Conservation (phyloP, 768 basidiomycete species). For the Tylopilus sp. region DNA sequence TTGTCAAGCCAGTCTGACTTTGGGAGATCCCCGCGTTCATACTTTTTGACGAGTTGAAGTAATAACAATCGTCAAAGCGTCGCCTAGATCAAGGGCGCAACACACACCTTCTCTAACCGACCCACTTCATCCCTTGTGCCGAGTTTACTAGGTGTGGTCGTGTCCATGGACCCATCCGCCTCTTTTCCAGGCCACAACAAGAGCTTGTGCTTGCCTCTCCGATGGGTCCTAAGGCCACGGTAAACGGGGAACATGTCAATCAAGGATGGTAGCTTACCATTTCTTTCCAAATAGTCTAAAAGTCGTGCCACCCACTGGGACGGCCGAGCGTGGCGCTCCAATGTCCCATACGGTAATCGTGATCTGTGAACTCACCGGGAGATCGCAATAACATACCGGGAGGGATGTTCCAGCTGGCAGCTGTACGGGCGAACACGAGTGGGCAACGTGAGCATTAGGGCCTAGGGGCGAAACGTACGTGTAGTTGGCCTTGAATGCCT, state of each 20-base stretch:
- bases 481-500: conserved; percentile 82
- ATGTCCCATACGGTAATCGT: conserved; percentile 97
- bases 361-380: conserved; percentile 86
- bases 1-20: conserved; percentile 97
- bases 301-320: conserved; percentile 88
- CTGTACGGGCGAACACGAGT: conserved; percentile 34
- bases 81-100: background rate
- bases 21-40: conserved; percentile 88
- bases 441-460: background rate
- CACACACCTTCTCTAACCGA: conserved; percentile 80
- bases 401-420: conserved; percentile 95
- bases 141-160: conserved; percentile 84
- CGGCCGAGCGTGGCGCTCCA: conserved; percentile 71
- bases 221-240: conserved; percentile 61
- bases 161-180: conserved; percentile 81
- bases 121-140: conserved; percentile 90
- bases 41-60: conserved; percentile 84
- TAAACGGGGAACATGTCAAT: background rate
- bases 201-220: conserved; percentile 88
- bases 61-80: background rate
- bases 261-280: conserved; percentile 48
- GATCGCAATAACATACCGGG: conserved; percentile 89
- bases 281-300: conserved; percentile 92
- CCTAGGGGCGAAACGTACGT: conserved; percentile 45
- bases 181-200: conserved; percentile 79